phyloP scores from a whole-genome alignment of 345 rosid species.

The Populus nigra region DNA sequence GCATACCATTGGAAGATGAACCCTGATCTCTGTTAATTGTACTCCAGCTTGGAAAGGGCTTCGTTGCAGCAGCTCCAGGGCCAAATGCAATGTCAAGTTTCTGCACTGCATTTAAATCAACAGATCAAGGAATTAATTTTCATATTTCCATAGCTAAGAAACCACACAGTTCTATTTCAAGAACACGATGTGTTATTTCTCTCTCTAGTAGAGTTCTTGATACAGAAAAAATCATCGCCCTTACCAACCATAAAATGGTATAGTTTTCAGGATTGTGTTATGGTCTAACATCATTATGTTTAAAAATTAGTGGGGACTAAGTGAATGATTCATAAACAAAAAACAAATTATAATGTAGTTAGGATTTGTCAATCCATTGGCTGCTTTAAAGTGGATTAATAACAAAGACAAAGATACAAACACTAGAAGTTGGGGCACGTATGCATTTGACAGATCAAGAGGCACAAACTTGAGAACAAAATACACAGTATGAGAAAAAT shows the following conservation, averaged over 20 bases:
- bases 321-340: not conserved
- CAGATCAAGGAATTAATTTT: not conserved
- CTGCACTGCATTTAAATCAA: conserved; percentile 31
- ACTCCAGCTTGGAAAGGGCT: conserved; percentile 27
- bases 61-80: conserved; percentile 36
- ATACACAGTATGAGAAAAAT: not conserved
- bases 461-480: not conserved
- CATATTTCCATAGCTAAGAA: not conserved
- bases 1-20: conserved; percentile 26
- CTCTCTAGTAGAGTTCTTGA: not conserved
- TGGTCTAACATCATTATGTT: not conserved
- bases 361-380: not conserved
- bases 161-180: not conserved
- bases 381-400: not conserved
- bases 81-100: conserved; percentile 55
- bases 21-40: conserved; percentile 23
- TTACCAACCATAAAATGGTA: not conserved
- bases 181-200: not conserved
- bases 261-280: not conserved
- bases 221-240: not conserved
- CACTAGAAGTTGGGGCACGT: not conserved
- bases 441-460: not conserved
- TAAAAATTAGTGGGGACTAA: not conserved
- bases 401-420: not conserved
- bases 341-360: not conserved